A percentile compares a stretch with the other conserved stretches of the same genome.
phyloP scores from a whole-genome alignment of 345 rosid genomes.

The Acer saccharum region DNA sequence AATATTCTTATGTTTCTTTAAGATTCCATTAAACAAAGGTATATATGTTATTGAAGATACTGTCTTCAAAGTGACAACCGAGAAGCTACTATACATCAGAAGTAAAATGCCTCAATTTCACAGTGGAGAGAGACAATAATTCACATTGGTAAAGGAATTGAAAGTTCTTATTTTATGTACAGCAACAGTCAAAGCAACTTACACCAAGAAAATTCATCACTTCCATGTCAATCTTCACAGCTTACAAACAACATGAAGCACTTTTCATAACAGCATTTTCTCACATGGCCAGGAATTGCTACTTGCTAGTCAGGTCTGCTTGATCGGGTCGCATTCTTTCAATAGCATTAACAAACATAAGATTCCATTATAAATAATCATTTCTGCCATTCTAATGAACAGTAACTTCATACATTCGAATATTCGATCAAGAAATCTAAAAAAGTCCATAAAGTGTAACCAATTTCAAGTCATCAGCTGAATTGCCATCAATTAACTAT shows the following conservation, averaged over 20 bases:
- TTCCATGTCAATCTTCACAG: background rate
- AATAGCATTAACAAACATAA: slow-evolving; percentile 50
- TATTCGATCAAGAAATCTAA: no score
- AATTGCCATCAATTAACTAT: no score
- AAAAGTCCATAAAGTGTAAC: no score
- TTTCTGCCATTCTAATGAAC: no score
- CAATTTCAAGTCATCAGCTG: no score
- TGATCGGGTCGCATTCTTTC: slow-evolving; percentile 54
- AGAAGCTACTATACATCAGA: background rate
- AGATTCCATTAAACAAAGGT: background rate
- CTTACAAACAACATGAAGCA: background rate
- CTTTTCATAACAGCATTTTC: slow-evolving; percentile 23
- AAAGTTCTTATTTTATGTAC: background rate
- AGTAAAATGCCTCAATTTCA: slow-evolving; percentile 5
- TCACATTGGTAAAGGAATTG: background rate
- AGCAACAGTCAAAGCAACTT: background rate
- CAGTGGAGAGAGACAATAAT: background rate
- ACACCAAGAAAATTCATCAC: background rate
- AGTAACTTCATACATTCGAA: no score
- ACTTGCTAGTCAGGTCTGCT: slow-evolving; percentile 50
- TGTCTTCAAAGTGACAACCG: background rate
- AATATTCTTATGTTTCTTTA: no score
- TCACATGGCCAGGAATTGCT: slow-evolving; percentile 73
- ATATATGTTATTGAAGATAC: background rate
- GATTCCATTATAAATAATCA: no score